Evolutionary conservation across 2,329 filamentous ascomycete genomes (phyloP).

Genomic region (Mollisiaceae sp.): DNA sequence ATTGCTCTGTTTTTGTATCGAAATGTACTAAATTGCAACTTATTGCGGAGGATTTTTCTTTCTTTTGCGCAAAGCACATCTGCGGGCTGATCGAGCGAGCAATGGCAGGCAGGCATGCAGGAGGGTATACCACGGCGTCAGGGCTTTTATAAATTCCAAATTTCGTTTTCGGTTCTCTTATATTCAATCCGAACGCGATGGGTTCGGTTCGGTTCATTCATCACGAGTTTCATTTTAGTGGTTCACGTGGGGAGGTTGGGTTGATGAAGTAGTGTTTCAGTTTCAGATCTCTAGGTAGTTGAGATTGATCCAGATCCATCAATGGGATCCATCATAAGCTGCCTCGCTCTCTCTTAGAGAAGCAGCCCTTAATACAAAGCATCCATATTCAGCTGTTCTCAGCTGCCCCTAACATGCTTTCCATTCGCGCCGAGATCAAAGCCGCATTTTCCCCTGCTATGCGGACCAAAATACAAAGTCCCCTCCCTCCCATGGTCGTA

Average conservation of each 20-base stretch:
- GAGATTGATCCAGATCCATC: constrained; percentile 9
- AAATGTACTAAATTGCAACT: constrained; percentile 1
- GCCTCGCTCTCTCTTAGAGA: neutral
- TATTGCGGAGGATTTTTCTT: neutral
- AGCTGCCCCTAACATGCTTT: constrained; percentile 5
- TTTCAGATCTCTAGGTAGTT: constrained; percentile 11
- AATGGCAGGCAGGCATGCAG: neutral
- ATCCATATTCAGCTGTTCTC: constrained; percentile 4
- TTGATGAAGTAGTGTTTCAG: neutral
- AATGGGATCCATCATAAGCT: neutral
- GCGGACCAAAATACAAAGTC: constrained; percentile 3
- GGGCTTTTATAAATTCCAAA: neutral
- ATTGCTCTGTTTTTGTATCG: constrained; percentile 3
- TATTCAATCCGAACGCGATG: neutral
- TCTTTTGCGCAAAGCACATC: neutral
- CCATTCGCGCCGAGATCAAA: constrained; percentile 8
- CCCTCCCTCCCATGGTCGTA: neutral
- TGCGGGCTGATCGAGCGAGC: neutral
- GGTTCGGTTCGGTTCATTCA: too few species aligned
- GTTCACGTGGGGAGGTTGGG: neutral
- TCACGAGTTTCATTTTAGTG: neutral
- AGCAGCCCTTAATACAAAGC: constrained; percentile 1
- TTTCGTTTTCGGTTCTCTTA: neutral
- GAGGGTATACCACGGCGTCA: constrained; percentile 29
- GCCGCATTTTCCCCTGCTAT: neutral